phyloP scores from a whole-genome alignment of 2,329 filamentous ascomycete species.

The Aspergillus latus region DNA sequence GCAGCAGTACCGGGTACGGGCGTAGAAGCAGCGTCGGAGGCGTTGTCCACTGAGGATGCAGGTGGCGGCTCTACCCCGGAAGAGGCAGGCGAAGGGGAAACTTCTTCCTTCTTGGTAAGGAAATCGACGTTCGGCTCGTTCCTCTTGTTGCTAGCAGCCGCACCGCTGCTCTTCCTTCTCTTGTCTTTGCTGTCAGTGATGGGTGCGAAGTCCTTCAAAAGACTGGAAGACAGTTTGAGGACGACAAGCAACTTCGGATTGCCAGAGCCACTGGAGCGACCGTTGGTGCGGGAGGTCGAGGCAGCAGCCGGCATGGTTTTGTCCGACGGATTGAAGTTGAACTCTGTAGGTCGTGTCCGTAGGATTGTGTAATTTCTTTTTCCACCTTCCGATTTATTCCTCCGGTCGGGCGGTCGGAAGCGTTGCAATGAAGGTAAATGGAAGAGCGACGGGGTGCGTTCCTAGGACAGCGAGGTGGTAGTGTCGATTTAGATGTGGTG shows the following conservation, averaged over 20 bases:
- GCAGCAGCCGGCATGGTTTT: slow-evolving; percentile 28
- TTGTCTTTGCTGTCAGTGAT: slow-evolving; percentile 24
- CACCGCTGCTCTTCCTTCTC: slow-evolving; percentile 19
- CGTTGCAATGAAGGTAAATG: neutral
- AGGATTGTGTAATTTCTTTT: slow-evolving; percentile 3
- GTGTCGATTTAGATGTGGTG: slow-evolving; percentile 11
- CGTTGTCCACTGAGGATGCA: slow-evolving; percentile 42
- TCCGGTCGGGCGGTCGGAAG: slow-evolving; percentile 5
- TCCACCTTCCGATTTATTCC: neutral
- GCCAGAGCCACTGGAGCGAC: slow-evolving; percentile 36
- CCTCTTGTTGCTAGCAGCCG: slow-evolving; percentile 12
- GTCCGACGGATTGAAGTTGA: neutral
- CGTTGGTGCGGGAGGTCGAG: slow-evolving; percentile 31
- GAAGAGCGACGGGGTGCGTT: neutral
- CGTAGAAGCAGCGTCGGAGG: slow-evolving; percentile 42
- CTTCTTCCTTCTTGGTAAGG: slow-evolving; percentile 29
- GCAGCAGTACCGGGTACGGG: slow-evolving; percentile 41
- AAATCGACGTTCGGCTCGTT: slow-evolving; percentile 20
- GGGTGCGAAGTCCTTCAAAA: slow-evolving; percentile 39
- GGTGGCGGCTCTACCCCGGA: slow-evolving; percentile 38
- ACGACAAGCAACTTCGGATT: slow-evolving; percentile 36
- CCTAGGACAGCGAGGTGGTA: slow-evolving; percentile 12
- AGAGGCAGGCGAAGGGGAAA: slow-evolving; percentile 38
- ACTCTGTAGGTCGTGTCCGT: neutral
- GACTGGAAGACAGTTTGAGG: slow-evolving; percentile 41